Evolutionary conservation across 73 alveolate species (phyloP).

Genomic region (Symbiodinium pilosum): DNA sequence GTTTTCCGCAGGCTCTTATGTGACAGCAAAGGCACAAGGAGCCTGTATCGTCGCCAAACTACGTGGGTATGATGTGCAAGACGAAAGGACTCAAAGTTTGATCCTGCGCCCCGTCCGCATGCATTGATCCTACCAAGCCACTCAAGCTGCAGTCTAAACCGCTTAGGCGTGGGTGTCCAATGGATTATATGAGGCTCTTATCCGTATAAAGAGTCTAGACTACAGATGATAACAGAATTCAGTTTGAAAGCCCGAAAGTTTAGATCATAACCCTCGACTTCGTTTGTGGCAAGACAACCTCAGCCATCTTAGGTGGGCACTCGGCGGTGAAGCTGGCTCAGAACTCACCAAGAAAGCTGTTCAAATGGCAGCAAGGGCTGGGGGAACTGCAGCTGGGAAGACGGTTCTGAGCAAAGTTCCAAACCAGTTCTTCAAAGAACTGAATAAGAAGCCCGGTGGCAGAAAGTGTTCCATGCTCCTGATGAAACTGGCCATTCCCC

Average conservation of each 20-base stretch:
- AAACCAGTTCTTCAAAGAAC: neutral
- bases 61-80: constrained; percentile 46
- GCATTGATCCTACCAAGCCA: neutral
- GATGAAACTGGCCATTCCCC: too few species aligned
- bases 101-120: neutral
- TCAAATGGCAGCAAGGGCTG: neutral
- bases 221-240: too few species aligned
- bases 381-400: neutral
- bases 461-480: too few species aligned
- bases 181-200: too few species aligned
- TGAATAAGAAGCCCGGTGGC: neutral
- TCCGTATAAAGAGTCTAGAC: too few species aligned
- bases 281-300: too few species aligned
- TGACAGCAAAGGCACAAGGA: constrained; percentile 1
- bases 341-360: neutral
- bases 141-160: too few species aligned
- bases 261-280: too few species aligned
- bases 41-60: constrained; percentile 45
- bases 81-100: constrained; percentile 14
- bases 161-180: too few species aligned
- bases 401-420: neutral
- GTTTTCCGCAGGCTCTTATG: neutral
- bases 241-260: too few species aligned
- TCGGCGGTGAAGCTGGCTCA: constrained; percentile 2
- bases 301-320: constrained; percentile 11